phyloP scores from a whole-genome alignment of 2,329 filamentous ascomycete genomes.

The Botrytis galanthina region DNA sequence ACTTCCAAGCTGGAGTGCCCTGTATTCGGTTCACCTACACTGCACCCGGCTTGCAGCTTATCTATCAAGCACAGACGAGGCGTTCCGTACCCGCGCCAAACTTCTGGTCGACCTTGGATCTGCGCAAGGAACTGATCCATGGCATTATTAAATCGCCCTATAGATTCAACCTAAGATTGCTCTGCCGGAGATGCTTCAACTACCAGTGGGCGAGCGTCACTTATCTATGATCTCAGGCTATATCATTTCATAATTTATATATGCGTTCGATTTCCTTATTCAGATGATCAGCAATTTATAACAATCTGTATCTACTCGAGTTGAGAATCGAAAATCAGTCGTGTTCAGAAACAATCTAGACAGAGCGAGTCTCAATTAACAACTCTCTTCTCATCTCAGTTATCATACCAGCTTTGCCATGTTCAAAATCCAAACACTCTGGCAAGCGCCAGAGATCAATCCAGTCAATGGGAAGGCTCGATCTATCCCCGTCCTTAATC shows the following conservation, averaged over 20 bases:
- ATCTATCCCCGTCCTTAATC: constrained; percentile 76
- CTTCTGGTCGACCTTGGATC: not conserved
- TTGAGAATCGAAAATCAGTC: not conserved
- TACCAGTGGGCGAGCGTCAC: not conserved
- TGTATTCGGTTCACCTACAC: not conserved
- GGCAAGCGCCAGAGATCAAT: constrained; percentile 49
- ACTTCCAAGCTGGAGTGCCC: not conserved
- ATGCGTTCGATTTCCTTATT: not conserved
- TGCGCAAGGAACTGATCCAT: not conserved
- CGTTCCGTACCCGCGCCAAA: no score
- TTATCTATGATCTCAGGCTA: not conserved
- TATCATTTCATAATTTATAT: constrained; percentile 11
- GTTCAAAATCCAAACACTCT: constrained; percentile 32
- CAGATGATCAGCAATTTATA: not conserved
- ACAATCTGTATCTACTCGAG: not conserved
- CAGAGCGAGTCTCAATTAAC: not conserved
- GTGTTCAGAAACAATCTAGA: not conserved
- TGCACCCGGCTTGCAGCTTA: not conserved
- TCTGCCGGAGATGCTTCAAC: constrained; percentile 18
- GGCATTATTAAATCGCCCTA: not conserved
- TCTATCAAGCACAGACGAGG: not conserved
- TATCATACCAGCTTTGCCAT: not conserved
- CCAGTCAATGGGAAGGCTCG: constrained; percentile 80
- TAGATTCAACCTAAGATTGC: not conserved
- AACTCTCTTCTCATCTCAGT: not conserved